phyloP scores from a whole-genome alignment of 2,329 filamentous ascomycete genomes.

The Hortaea sp. region DNA sequence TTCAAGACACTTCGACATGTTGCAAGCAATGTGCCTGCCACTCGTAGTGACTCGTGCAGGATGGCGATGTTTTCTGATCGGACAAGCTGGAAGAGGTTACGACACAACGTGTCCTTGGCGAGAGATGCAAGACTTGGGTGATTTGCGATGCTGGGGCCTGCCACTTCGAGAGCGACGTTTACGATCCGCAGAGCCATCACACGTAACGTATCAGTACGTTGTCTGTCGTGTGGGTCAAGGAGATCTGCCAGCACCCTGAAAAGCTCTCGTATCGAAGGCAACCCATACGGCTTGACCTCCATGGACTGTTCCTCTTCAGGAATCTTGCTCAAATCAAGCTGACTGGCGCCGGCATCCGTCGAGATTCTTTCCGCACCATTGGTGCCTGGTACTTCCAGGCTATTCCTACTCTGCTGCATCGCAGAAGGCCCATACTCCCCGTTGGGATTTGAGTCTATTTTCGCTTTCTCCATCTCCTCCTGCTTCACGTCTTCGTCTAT shows the following conservation, averaged over 20 bases:
- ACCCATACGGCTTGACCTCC: slow-evolving; percentile 74
- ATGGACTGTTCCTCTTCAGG: slow-evolving; percentile 33
- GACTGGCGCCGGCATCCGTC: slow-evolving; percentile 31
- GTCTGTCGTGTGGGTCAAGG: slow-evolving; percentile 81
- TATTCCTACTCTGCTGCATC: slow-evolving; percentile 32
- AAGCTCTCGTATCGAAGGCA: slow-evolving; percentile 88
- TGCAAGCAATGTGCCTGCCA: slow-evolving; percentile 79
- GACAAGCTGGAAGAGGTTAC: slow-evolving; percentile 90
- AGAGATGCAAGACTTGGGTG: slow-evolving; percentile 80
- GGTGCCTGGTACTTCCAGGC: slow-evolving; percentile 33
- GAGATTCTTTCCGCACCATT: slow-evolving; percentile 26
- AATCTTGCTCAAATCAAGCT: slow-evolving; percentile 32
- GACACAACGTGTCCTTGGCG: slow-evolving; percentile 86
- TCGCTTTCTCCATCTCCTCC: slow-evolving; percentile 63
- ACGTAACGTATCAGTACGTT: slow-evolving; percentile 88
- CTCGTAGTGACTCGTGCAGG: slow-evolving; percentile 81
- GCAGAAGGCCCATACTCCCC: slow-evolving; percentile 35
- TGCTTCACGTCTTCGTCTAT: slow-evolving; percentile 54
- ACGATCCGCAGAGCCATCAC: slow-evolving; percentile 97
- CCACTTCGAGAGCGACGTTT: slow-evolving; percentile 91
- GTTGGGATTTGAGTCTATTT: slow-evolving; percentile 59
- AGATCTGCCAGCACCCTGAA: slow-evolving; percentile 91
- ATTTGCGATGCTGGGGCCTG: slow-evolving; percentile 85
- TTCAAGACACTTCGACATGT: slow-evolving; percentile 88
- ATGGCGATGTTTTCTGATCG: slow-evolving; percentile 94